Evolutionary conservation across 331 rosid genomes (phyloP), one percentile per base, ranked within the genome.

Genomic region (Malus hybrid): DNA sequence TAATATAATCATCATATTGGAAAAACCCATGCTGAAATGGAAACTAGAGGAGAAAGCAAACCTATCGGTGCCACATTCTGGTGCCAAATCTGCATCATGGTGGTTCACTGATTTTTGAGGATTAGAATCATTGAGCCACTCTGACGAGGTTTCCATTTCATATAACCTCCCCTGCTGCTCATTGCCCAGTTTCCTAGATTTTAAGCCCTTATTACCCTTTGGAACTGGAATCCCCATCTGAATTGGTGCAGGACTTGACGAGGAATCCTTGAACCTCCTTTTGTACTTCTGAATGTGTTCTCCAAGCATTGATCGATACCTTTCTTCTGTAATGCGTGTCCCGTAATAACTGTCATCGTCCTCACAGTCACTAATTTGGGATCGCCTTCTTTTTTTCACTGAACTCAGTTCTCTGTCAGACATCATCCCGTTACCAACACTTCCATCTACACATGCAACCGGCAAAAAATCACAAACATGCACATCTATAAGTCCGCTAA

Each of bases 251-350:
- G 92, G 93, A 83, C 84, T 80, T 27, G 86, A 73, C 1, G 89
- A 84, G 65, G 91, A 72, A 68, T 89, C 96, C 91, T 90, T 95
- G 78, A 74, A 76, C 91, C 97, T 92, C 87, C 97, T 87, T 85
- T 87, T 90, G 79, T 90, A 92, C 76, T 89, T 89, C 85, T 90
- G 88, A 80, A 92, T 81, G 84, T 95, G 99, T 63, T 92, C 99
- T 74, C 99, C 97, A 22, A 95, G 93, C 97, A 95, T 95, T 72
- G 95, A 86, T 50, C 98, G 79, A 74, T 95, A 95, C 70, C 88
- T 83, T 61, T 95, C 97, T 84, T 95, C 99, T 0, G 90, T 92
- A 81, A 85, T 81, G 76, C 54, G 88, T 24, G 89, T 74, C 73
- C 86, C 66, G 62, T 82, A 68, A 71, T 87, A 92, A 80, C 73